Base-by-base conservation (phyloP, 352 stramenopile genomes). In the Phytophthora citricola region DNA sequence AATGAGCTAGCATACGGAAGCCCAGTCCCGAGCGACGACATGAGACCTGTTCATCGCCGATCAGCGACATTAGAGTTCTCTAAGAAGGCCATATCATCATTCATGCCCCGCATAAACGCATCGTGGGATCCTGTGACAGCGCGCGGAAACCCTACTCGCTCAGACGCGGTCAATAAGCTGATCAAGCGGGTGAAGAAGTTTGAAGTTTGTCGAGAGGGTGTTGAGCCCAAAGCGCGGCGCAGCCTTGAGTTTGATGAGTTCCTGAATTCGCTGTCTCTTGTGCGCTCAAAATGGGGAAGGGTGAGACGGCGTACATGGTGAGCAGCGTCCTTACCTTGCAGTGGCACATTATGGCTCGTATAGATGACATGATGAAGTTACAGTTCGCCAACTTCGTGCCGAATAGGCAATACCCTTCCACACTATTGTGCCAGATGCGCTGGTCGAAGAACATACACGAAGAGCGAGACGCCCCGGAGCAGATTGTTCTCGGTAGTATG, bases 391-490 rank as follows among this genome's bases (percentile, higher is more conserved):
- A 20, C 5, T 44, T 54, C 8, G 10, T 17, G 1, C 32, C 1
- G 1, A 44, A n/a, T 24, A 40, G 4, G 4, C 52, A 69, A 45
- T 46, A 72, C 47, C 31, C 39, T 31, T 27, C 14, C 3, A 70
- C 55, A 5, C 48, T 71, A 11, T 14, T 71, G 5, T 68, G 20
- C n/a, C 61, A 63, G 22, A 55, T 66, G 32, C 48, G 66, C 3
- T 70, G 66, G 59, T 66, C 59, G 5, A 69, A 74, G 36, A 69
- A 70, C 39, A 66, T 62, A 17, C 40, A 31, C 5, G 53, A 70
- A 45, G 66, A 70, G 36, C 32, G 53, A 24, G 11, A 17, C 11
- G 36, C 36, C 36, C 36, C 11, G 11, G 8, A 20, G 11, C 11
- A 31, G 27, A 31, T 31, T 31, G 27, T 8, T 9, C 27, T 31